A percentile compares a stretch with the other conserved stretches of the same genome.
These are phyloP conservation scores for Pleurotus ostreatus DNA, from an alignment of 768 basidiomycete species.

Conservation along the genomic window DNA sequence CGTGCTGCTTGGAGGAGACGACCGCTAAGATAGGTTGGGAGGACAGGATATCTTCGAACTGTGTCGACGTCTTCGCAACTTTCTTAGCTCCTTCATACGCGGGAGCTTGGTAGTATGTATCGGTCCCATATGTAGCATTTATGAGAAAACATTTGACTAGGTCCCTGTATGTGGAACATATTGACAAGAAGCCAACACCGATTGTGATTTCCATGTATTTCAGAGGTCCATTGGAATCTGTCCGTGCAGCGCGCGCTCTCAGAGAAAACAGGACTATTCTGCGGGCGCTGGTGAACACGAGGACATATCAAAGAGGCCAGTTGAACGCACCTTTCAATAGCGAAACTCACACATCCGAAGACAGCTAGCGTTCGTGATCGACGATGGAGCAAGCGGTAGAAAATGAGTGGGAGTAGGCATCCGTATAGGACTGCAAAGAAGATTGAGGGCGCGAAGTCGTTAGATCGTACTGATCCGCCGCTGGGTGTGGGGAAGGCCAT, in stretches of 20 bases:
- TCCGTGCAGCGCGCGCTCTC: constrained; percentile 18
- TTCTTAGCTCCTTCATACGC: constrained; percentile 19
- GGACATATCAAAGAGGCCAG: neutral
- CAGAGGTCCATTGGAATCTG: constrained; percentile 11
- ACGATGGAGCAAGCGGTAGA: constrained; percentile 28
- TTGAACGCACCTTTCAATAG: constrained; percentile 31
- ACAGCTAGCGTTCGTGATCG: constrained; percentile 32
- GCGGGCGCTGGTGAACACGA: neutral
- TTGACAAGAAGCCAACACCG: constrained; percentile 28
- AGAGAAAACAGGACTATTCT: constrained; percentile 30
- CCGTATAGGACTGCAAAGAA: constrained; percentile 36
- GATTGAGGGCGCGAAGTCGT: constrained; percentile 40
- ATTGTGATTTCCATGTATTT: constrained; percentile 24
- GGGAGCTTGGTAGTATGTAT: constrained; percentile 23
- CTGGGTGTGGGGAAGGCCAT: constrained; percentile 37
- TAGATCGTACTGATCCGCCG: constrained; percentile 34
- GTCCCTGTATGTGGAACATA: constrained; percentile 29
- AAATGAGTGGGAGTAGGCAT: constrained; percentile 28
- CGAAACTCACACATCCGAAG: constrained; percentile 26
- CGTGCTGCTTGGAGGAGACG: constrained; percentile 8
- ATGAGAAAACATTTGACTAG: constrained; percentile 34
- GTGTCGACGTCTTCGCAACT: neutral
- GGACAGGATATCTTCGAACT: constrained; percentile 12
- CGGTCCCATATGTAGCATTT: constrained; percentile 32
- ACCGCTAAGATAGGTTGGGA: constrained; percentile 18